Conservation (phyloP, 2,329 filamentous ascomycete genomes). For the Myrmaecium sp. region DNA sequence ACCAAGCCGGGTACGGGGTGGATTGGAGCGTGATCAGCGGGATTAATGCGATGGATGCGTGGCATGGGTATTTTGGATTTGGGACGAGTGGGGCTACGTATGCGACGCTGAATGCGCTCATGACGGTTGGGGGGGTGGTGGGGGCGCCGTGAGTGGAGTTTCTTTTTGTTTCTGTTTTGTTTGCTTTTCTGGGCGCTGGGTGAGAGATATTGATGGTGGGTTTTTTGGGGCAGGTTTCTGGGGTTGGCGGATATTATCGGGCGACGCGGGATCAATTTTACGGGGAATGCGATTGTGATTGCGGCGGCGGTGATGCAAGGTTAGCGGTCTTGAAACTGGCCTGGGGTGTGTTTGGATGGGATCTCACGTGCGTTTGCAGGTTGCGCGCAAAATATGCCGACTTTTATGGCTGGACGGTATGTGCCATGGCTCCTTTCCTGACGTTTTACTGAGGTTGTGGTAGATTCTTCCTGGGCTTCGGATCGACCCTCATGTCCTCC, state of each 20-base stretch:
- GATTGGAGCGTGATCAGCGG: constrained; percentile 34
- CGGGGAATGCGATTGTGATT: constrained; percentile 29
- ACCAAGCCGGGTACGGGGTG: constrained; percentile 31
- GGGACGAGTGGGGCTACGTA: constrained; percentile 22
- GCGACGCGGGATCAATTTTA: constrained; percentile 31
- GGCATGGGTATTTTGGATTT: constrained; percentile 30
- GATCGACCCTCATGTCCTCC: constrained; percentile 20
- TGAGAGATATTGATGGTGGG: no score
- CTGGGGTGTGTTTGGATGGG: no score
- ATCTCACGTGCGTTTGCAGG: no score
- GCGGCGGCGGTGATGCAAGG: constrained; percentile 25
- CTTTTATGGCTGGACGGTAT: constrained; percentile 23
- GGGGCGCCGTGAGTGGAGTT: no score
- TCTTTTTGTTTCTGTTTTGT: no score
- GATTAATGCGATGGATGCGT: constrained; percentile 26
- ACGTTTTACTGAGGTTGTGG: no score
- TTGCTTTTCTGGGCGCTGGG: no score
- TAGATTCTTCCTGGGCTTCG: constrained; percentile 23
- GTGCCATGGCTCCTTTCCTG: no score
- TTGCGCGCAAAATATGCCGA: constrained; percentile 10
- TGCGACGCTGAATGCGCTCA: constrained; percentile 30
- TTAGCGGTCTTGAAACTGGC: no score
- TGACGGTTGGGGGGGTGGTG: constrained; percentile 30
- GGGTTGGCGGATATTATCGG: constrained; percentile 34
- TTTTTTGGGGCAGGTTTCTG: no score